A percentile compares a stretch with the other conserved stretches of the same genome.
Conservation (phyloP, 2,329 filamentous ascomycete genomes). For the Pyricularia pennisetigena region DNA sequence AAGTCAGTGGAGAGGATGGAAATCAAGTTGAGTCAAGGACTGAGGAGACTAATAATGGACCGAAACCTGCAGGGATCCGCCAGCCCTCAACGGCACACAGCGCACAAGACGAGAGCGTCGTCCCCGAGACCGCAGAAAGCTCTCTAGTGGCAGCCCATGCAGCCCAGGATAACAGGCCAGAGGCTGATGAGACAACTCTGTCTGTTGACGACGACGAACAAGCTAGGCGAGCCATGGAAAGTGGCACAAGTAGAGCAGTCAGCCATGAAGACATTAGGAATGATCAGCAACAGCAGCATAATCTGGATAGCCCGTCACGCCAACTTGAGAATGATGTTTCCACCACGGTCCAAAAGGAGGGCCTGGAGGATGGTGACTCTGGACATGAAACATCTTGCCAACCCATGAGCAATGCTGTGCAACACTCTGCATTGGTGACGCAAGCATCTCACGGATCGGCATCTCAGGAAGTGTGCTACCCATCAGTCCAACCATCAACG, state of each 20-base stretch:
- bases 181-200: background rate
- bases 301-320: constrained; percentile 19
- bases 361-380: background rate
- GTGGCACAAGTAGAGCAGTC: background rate
- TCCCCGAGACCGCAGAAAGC: background rate
- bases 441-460: background rate
- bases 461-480: constrained; percentile 17
- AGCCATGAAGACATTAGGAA: background rate
- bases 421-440: background rate
- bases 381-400: background rate
- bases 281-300: background rate
- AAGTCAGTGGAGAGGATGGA: background rate
- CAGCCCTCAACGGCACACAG: background rate
- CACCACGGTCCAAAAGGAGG: background rate
- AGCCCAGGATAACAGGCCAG: background rate
- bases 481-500: constrained; percentile 18
- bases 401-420: constrained; percentile 11
- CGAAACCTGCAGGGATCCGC: background rate
- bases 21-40: background rate
- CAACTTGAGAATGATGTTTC: constrained; percentile 14
- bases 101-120: background rate
- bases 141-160: background rate
- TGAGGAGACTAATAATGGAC: background rate
- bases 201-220: background rate
- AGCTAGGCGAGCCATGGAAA: background rate